Base-by-base conservation (phyloP, 176 grass and related monocot species). In the Phoenix dactylifera region DNA sequence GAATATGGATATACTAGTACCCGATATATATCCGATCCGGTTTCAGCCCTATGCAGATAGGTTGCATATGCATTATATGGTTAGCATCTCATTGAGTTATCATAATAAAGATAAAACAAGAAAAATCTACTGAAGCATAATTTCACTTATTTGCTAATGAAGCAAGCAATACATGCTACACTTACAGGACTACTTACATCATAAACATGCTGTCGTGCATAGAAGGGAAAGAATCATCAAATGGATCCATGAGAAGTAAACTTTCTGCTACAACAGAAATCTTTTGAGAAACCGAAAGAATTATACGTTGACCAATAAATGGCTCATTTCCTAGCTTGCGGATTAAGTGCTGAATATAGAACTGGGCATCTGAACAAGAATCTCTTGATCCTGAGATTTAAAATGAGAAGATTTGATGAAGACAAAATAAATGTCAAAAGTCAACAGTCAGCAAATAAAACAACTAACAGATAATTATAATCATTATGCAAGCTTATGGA, bases 171-270 rank as follows among this genome's bases (percentile, higher is more conserved):
- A 35, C 15, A 56, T 26, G n/a, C 10, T 18, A 14, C 58, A 56
- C n/a, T 30, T 65, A 14, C 39, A 16, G 20, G 20, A 67, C 49
- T 49, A 51, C 83, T 80, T 82, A 90, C 86, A 90, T 80, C 50
- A 96, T 72, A 63, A 90, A 96, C 76, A 96, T 85, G 77, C 76
- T 82, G 72, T 16, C 80, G 80, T 97, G 77, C 69, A 85, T 67
- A 71, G 68, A 80, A 74, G 87, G 81, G 62, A 87, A 97, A 57
- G 58, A 73, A 65, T 87, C 83, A 82, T 90, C 77, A 85, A 97
- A 97, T 1, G 87, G 86, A 48, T 97, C 86, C 26, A 76, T n/a
- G 50, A 97, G 65, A 77, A 88, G 78, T 60, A 97, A 76, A 60
- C 65, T 83, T 80, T 97, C 92, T 10, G 84, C 83, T 70, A 72